Percentiles rank a stretch among this genome's conserved stretches.
Evolutionary conservation across 805 yeast species (phyloP).

Genomic region (Wickerhamomyces hampshirensis): DNA sequence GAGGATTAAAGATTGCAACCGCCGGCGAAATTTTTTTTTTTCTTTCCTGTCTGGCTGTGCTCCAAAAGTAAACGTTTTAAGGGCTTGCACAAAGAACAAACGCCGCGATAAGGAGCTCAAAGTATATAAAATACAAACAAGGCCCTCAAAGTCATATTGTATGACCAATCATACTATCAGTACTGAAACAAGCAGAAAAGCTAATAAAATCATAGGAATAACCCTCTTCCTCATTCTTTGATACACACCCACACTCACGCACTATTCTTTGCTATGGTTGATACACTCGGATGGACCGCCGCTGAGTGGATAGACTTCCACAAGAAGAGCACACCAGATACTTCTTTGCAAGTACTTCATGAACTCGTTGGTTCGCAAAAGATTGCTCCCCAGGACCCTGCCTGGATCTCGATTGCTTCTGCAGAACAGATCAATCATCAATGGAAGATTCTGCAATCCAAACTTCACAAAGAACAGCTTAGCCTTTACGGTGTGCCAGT

Average conservation of each 20-base stretch:
- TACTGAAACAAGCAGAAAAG: too few species aligned
- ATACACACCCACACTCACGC: background rate
- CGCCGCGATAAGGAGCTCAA: too few species aligned
- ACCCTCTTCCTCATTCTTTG: background rate
- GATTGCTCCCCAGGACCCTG: conserved; percentile 58
- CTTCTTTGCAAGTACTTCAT: conserved; percentile 48
- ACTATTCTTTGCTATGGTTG: conserved; percentile 11
- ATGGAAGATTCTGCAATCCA: conserved; percentile 70
- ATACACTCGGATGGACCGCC: conserved; percentile 67
- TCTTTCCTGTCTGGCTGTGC: too few species aligned
- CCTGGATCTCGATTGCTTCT: conserved; percentile 84
- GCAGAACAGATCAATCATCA: conserved; percentile 63
- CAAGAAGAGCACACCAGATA: conserved; percentile 50
- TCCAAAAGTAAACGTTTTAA: too few species aligned
- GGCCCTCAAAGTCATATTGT: too few species aligned
- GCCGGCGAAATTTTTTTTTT: background rate
- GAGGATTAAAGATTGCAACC: too few species aligned
- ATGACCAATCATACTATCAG: too few species aligned
- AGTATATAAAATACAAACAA: too few species aligned
- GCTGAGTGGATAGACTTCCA: conserved; percentile 76
- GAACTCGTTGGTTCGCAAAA: conserved; percentile 43
- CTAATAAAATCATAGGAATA: too few species aligned
- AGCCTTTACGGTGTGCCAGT: conserved; percentile 92
- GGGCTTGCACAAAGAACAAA: too few species aligned
- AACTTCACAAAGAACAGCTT: conserved; percentile 44